These are phyloP conservation scores for Fusarium coicis DNA, from an alignment of 2,329 filamentous ascomycete species.

Conservation along the genomic window DNA sequence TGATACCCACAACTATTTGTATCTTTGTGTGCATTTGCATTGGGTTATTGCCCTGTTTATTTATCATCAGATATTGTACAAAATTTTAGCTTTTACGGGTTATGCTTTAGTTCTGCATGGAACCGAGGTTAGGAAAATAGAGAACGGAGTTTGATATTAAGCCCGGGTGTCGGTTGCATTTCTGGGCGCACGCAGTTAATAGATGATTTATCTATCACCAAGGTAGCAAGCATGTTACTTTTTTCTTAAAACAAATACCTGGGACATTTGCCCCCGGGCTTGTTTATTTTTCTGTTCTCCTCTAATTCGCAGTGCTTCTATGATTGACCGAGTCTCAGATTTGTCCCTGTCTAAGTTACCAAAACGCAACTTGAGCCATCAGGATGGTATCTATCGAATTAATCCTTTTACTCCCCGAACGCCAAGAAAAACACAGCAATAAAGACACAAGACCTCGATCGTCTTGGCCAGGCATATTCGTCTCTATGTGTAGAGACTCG, in stretches of 20 bases:
- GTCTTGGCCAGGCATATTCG: background rate
- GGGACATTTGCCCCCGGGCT: slow-evolving; percentile 9
- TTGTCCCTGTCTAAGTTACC: slow-evolving; percentile 10
- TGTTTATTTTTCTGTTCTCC: slow-evolving; percentile 2
- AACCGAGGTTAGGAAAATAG: slow-evolving; percentile 28
- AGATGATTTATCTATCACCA: slow-evolving; percentile 23
- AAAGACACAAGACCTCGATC: background rate
- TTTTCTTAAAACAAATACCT: slow-evolving; percentile 8
- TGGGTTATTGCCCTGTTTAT: slow-evolving; percentile 3
- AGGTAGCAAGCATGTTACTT: slow-evolving; percentile 20
- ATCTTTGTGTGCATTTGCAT: slow-evolving; percentile 25
- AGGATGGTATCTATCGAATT: background rate
- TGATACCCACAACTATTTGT: slow-evolving; percentile 42
- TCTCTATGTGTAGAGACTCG: slow-evolving; percentile 6
- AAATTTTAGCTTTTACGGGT: slow-evolving; percentile 6
- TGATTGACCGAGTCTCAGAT: slow-evolving; percentile 1
- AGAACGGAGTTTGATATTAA: slow-evolving; percentile 11
- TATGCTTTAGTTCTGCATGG: slow-evolving; percentile 24
- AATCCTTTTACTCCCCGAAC: slow-evolving; percentile 1
- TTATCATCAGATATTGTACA: slow-evolving; percentile 22
- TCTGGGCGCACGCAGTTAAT: slow-evolving; percentile 9
- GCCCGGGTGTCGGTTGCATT: slow-evolving; percentile 13
- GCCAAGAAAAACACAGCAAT: background rate
- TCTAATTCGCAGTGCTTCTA: background rate
- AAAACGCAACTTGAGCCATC: slow-evolving; percentile 18